phyloP scores from a whole-genome alignment of 179 eudicot genomes.

The Pouteria campechiana region DNA sequence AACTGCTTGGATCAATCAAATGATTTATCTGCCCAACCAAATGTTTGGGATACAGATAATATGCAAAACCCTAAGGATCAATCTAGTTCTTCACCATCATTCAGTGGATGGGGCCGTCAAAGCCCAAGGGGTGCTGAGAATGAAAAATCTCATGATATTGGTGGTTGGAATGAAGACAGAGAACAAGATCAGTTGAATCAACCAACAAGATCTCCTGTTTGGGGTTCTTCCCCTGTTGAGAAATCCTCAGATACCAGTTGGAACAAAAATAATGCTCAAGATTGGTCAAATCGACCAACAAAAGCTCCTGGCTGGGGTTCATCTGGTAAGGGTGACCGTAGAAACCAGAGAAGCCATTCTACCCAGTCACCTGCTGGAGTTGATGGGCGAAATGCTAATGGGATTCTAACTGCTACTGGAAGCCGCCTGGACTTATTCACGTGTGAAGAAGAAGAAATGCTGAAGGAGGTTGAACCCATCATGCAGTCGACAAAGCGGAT shows the following conservation, averaged over 20 bases:
- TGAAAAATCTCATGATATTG: too few species aligned
- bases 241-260: neutral
- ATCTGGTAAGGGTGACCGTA: conserved; percentile 49
- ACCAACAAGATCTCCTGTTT: neutral
- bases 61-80: too few species aligned
- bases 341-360: conserved; percentile 30
- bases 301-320: conserved; percentile 55
- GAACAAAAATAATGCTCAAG: neutral
- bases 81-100: too few species aligned
- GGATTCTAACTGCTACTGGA: conserved; percentile 42
- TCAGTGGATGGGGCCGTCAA: too few species aligned
- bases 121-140: too few species aligned
- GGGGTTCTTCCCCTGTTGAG: conserved; percentile 6
- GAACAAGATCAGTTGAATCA: conserved; percentile 1
- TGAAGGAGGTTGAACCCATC: conserved; percentile 49
- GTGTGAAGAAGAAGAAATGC: conserved; percentile 65
- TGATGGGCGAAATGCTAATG: conserved; percentile 18
- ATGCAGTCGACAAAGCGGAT: conserved; percentile 61
- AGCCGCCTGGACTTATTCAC: conserved; percentile 63
- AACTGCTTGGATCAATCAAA: too few species aligned
- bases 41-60: too few species aligned
- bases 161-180: conserved; percentile 1
- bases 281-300: conserved; percentile 1
- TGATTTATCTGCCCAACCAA: too few species aligned
- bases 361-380: conserved; percentile 21